These are phyloP conservation scores for Aspergillus olivimuriae DNA, from an alignment of 495 filamentous ascomycete genomes.

Conservation along the genomic window DNA sequence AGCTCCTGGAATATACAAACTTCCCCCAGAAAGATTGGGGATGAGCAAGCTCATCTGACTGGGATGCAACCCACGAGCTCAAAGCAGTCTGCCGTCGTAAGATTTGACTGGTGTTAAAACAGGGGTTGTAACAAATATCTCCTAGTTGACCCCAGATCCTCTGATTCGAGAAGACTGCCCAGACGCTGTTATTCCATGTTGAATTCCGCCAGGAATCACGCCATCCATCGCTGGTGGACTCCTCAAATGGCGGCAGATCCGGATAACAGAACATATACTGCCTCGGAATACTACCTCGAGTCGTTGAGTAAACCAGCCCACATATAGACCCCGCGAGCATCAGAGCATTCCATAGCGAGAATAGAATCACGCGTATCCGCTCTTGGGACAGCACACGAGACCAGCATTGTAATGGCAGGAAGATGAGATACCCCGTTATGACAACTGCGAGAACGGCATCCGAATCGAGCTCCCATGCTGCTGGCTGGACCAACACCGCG, in stretches of 20 bases:
- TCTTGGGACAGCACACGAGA: constrained; percentile 22
- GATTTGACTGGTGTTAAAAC: constrained; percentile 27
- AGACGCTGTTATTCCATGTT: constrained; percentile 26
- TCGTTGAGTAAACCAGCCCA: constrained; percentile 19
- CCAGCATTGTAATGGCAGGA: constrained; percentile 31
- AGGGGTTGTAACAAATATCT: constrained; percentile 28
- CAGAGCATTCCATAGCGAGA: constrained; percentile 26
- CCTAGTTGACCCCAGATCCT: constrained; percentile 16
- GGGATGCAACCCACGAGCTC: constrained; percentile 8
- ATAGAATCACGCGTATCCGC: constrained; percentile 20
- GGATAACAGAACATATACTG: constrained; percentile 34
- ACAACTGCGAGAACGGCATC: constrained; percentile 33
- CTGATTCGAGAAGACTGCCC: constrained; percentile 21
- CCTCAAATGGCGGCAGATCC: constrained; percentile 14
- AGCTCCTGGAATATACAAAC: constrained; percentile 22
- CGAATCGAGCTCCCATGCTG: constrained; percentile 25
- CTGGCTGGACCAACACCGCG: constrained; percentile 18
- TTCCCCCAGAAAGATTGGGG: constrained; percentile 12
- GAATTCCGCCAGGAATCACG: constrained; percentile 16
- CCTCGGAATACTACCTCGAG: constrained; percentile 7
- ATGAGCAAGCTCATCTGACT: neutral
- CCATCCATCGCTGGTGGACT: constrained; percentile 26
- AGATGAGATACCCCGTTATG: constrained; percentile 32
- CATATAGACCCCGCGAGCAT: constrained; percentile 29
- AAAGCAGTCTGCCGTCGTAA: constrained; percentile 17